phyloP scores from a whole-genome alignment of 164 flowering plant genomes.

The Magnolia sinica region DNA sequence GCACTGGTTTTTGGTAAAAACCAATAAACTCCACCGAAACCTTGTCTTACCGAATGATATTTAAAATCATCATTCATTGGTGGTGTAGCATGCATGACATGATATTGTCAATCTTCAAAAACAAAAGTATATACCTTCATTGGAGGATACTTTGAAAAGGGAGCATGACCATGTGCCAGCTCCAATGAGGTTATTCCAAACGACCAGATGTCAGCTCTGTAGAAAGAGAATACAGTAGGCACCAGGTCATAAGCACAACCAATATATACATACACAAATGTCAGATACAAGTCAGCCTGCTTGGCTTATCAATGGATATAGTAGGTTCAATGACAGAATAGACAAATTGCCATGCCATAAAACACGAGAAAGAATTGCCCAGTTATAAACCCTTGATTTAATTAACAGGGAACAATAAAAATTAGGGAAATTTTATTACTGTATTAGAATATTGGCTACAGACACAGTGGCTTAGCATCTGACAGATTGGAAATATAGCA shows the following conservation, averaged over 20 bases:
- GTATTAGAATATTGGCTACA: not conserved
- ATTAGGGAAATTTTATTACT: not conserved
- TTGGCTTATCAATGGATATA: not conserved
- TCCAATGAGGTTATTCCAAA: constrained; percentile 52
- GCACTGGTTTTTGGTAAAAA: too few relatives aligned
- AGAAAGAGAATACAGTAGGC: not conserved
- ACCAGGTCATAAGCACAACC: not conserved
- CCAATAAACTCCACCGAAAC: not conserved
- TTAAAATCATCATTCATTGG: not conserved
- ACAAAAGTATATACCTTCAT: not conserved
- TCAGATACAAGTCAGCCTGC: not conserved
- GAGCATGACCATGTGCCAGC: constrained; percentile 68
- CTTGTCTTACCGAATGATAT: too few relatives aligned
- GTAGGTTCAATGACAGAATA: not conserved
- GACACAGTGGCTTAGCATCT: not conserved
- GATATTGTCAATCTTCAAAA: not conserved
- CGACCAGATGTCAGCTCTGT: constrained; percentile 2
- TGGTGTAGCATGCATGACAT: not conserved
- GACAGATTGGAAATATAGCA: too few relatives aligned
- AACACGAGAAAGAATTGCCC: too few relatives aligned
- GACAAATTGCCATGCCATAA: not conserved
- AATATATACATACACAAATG: not conserved
- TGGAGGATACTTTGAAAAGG: constrained; percentile 44
- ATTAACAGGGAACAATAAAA: not conserved
- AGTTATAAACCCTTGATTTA: not conserved